Conservation (phyloP, 2,329 filamentous ascomycete species). For the Nothophoma quercina region DNA sequence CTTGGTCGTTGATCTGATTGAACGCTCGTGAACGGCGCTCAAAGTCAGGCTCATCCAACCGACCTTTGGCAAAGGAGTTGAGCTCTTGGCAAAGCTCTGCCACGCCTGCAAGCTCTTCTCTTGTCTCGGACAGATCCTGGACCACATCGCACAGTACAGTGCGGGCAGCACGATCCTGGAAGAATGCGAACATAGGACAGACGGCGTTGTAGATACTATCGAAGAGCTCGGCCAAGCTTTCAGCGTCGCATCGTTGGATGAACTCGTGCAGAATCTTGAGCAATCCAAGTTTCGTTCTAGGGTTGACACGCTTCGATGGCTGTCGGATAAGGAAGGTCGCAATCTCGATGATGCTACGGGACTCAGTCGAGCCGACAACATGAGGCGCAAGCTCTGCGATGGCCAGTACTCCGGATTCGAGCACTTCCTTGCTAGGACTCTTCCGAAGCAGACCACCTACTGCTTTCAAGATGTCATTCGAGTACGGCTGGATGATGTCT, state of each 20-base stretch:
- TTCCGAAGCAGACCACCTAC: conserved; percentile 63
- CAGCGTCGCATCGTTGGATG: conserved; percentile 68
- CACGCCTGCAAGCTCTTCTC: conserved; percentile 67
- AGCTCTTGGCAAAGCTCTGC: conserved; percentile 77
- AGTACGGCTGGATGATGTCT: conserved; percentile 67
- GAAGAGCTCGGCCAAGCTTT: conserved; percentile 65
- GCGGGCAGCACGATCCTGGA: conserved; percentile 81
- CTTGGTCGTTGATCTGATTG: conserved; percentile 70
- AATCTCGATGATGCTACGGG: conserved; percentile 79
- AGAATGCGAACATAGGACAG: conserved; percentile 86
- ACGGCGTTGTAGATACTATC: conserved; percentile 75
- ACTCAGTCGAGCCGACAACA: conserved; percentile 59
- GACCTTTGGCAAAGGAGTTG: conserved; percentile 77
- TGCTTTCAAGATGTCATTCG: conserved; percentile 68
- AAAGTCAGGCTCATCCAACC: conserved; percentile 87
- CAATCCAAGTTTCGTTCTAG: conserved; percentile 81
- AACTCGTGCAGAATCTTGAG: conserved; percentile 83
- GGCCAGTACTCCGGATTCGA: conserved; percentile 80
- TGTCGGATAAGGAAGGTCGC: conserved; percentile 83
- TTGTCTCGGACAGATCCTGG: conserved; percentile 71
- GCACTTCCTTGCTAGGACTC: conserved; percentile 72
- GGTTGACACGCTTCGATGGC: conserved; percentile 81
- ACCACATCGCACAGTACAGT: conserved; percentile 77
- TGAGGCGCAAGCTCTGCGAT: conserved; percentile 72
- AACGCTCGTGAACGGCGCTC: conserved; percentile 82